These are phyloP conservation scores for Penicillium sp. DNA, from an alignment of 2,329 filamentous ascomycete species.

Conservation along the genomic window DNA sequence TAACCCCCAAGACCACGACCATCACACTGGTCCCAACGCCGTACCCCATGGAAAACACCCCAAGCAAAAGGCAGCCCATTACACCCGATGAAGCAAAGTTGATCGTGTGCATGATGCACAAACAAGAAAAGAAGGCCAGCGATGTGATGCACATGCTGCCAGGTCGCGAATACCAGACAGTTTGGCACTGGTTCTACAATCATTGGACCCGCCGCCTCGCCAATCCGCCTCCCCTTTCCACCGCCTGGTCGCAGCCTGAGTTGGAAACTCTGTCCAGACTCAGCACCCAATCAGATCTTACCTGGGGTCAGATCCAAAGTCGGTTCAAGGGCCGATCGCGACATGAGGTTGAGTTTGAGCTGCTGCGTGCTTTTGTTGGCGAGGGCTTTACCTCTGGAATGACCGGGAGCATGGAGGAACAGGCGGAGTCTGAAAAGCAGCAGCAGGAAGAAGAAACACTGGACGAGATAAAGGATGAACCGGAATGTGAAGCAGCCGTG, in stretches of 20 bases:
- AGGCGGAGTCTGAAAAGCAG: not conserved
- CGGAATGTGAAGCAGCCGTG: not conserved
- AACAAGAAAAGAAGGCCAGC: slow-evolving; percentile 28
- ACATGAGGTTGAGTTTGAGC: slow-evolving; percentile 34
- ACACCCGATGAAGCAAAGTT: slow-evolving; percentile 34
- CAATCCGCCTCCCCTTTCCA: slow-evolving; percentile 26
- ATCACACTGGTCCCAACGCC: not conserved
- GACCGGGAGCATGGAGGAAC: not conserved
- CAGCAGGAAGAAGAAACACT: not conserved
- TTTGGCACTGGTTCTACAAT: slow-evolving; percentile 26
- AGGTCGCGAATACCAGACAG: slow-evolving; percentile 17
- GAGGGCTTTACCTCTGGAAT: not conserved
- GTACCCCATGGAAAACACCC: slow-evolving; percentile 10
- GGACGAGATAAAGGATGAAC: not conserved
- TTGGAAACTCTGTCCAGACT: slow-evolving; percentile 25
- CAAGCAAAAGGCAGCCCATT: slow-evolving; percentile 20
- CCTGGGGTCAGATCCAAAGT: slow-evolving; percentile 29
- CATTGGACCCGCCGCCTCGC: slow-evolving; percentile 31
- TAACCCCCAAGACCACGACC: not conserved
- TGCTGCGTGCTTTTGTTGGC: slow-evolving; percentile 29
- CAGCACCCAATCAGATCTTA: slow-evolving; percentile 27
- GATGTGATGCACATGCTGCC: slow-evolving; percentile 32
- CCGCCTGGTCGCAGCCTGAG: slow-evolving; percentile 32
- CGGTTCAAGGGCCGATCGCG: slow-evolving; percentile 30
- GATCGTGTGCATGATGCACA: slow-evolving; percentile 31